Conservation (phyloP, 192 early-diverging fungal species). For the Kappamyces sp. region DNA sequence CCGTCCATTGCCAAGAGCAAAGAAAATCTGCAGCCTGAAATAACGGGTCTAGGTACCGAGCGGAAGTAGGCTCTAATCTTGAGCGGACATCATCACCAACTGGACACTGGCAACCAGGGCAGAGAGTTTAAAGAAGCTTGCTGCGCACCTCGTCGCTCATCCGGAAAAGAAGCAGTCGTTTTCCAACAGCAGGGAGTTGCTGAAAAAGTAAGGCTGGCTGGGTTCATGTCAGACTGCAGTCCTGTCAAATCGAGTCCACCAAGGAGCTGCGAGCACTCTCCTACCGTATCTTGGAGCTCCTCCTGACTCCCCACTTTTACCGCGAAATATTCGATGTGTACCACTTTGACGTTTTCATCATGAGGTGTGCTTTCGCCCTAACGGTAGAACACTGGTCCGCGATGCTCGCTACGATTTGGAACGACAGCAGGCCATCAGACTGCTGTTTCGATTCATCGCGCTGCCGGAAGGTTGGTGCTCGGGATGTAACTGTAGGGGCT, state of each 20-base stretch:
- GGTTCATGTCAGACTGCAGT: slow-evolving; percentile 21
- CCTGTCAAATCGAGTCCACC: slow-evolving; percentile 30
- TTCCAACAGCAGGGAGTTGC: too few relatives aligned
- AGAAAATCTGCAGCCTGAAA: slow-evolving; percentile 1
- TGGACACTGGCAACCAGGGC: too few relatives aligned
- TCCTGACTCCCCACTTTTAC: slow-evolving; percentile 38
- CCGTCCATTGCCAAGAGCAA: slow-evolving; percentile 81
- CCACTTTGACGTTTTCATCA: slow-evolving; percentile 68
- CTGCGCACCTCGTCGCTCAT: too few relatives aligned
- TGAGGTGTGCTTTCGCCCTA: slow-evolving; percentile 44
- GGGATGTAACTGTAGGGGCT: slow-evolving; percentile 16
- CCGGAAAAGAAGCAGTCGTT: too few relatives aligned
- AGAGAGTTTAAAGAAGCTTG: too few relatives aligned
- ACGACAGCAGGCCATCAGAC: slow-evolving; percentile 70
- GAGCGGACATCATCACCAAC: too few relatives aligned
- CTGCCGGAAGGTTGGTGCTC: slow-evolving; percentile 34
- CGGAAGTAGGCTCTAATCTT: too few relatives aligned
- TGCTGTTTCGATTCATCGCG: slow-evolving; percentile 65
- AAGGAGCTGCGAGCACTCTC: slow-evolving; percentile 61
- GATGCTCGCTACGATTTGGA: slow-evolving; percentile 66
- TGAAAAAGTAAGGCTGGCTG: too few relatives aligned
- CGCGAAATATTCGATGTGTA: slow-evolving; percentile 38
- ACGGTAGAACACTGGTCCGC: slow-evolving; percentile 30
- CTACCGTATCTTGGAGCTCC: slow-evolving; percentile 56
- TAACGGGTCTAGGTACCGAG: too few relatives aligned